Evolutionary conservation across 805 yeast species (phyloP).

Genomic region (Starmerella bombicola): DNA sequence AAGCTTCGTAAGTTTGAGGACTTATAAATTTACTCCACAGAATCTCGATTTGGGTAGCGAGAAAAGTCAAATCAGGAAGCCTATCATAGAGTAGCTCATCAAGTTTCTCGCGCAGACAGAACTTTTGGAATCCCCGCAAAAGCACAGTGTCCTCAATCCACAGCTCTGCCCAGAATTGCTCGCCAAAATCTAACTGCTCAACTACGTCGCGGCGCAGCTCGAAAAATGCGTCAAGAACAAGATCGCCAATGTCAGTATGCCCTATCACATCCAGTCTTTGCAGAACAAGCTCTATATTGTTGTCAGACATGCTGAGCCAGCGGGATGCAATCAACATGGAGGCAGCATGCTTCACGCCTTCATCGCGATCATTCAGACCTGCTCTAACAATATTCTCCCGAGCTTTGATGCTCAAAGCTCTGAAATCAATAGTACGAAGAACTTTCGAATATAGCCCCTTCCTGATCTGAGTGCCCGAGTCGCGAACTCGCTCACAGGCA

Average conservation of each 20-base stretch:
- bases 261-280: conserved; percentile 60
- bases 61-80: conserved; percentile 66
- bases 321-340: conserved; percentile 49
- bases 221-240: conserved; percentile 54
- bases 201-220: conserved; percentile 51
- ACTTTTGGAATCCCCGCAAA: conserved; percentile 51
- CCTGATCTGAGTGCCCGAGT: conserved; percentile 58
- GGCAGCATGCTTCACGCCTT: conserved; percentile 58
- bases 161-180: conserved; percentile 52
- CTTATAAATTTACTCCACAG: conserved; percentile 37
- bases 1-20: conserved; percentile 32
- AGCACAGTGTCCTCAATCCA: conserved; percentile 67
- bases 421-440: conserved; percentile 52
- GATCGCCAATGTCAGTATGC: conserved; percentile 47
- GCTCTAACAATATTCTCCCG: conserved; percentile 61
- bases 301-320: conserved; percentile 61
- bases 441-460: conserved; percentile 57
- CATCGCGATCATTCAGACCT: conserved; percentile 85
- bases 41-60: conserved; percentile 46
- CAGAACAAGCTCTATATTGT: conserved; percentile 58
- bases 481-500: conserved; percentile 72
- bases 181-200: conserved; percentile 43
- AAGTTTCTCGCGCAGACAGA: conserved; percentile 42
- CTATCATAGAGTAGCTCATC: conserved; percentile 48
- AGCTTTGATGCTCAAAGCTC: conserved; percentile 39